Evolutionary conservation across 2,329 filamentous ascomycete genomes (phyloP), one percentile per base, ranked within the genome.

Genomic region (Diaporthe helianthi): DNA sequence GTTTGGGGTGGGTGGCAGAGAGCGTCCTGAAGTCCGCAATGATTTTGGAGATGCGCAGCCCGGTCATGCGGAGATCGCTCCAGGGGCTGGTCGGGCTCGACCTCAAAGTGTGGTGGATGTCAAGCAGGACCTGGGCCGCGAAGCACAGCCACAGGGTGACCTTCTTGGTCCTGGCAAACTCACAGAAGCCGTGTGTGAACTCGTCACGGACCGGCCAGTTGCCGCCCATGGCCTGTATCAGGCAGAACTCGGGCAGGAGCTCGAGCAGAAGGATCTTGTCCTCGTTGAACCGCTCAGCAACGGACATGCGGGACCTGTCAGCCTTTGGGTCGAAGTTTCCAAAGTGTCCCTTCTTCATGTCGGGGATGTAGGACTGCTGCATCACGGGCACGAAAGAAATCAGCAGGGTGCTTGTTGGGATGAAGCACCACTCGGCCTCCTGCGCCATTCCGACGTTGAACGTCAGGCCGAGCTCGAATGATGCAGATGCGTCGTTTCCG

Each of bases 21-120:
- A 60, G 54, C 38, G 17, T 15, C 54, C 31, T 60, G 17, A 60
- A 60, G 36, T 60, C 54, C 3, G 54, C 22, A n/a, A 60, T 60
- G 22, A 38, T 60, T 17, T 46, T 60, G 2, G 38, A 60, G 9
- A 44, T n/a, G 36, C 54, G 54, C 54, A 60, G 12, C 44, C 54
- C 54, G 4, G 54, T 38, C 54, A 60, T 60, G 13, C 54, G 54
- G 17, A 60, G 54, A 29, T 60, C 54, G 9, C n/a, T 60, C 54
- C 54, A 60, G 38, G 54, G 36, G 15, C 54, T 17, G 5, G 1
- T 38, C 15, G 54, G 24, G 19, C 15, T 46, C 54, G 22, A n/a
- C 24, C 54, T 60, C 54, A 60, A 26, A 1, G 36, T 31, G 54
- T 44, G 24, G 0, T 60, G 1, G 2, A 60, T 60, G 15, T 44